Conservation (phyloP, 2,329 filamentous ascomycete species). For the Penicillium sp. region DNA sequence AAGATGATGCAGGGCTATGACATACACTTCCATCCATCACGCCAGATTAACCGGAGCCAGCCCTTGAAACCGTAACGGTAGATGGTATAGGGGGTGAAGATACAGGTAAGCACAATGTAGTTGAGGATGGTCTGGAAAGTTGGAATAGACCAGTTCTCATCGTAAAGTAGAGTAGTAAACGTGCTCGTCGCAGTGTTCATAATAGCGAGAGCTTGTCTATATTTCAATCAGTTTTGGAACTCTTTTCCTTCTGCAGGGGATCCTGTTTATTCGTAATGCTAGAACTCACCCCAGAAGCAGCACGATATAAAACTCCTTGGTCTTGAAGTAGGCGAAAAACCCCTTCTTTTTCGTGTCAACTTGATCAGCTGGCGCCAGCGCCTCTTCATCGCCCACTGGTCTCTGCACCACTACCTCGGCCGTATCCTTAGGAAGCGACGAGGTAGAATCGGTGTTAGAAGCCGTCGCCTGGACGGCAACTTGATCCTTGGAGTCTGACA, state of each 20-base stretch:
- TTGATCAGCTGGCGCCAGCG: constrained; percentile 33
- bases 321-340: constrained; percentile 71
- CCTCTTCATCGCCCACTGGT: constrained; percentile 14
- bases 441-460: constrained; percentile 5
- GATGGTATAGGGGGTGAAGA: constrained; percentile 80
- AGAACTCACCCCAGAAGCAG: constrained; percentile 66
- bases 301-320: constrained; percentile 84
- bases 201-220: constrained; percentile 75
- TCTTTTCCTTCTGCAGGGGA: background rate
- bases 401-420: constrained; percentile 15
- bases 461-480: constrained; percentile 23
- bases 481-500: constrained; percentile 30
- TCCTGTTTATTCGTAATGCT: constrained; percentile 1
- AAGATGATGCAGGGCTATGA: background rate
- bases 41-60: constrained; percentile 64
- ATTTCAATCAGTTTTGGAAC: background rate
- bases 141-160: constrained; percentile 74
- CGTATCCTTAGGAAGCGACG: constrained; percentile 21
- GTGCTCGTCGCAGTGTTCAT: constrained; percentile 94
- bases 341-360: constrained; percentile 48
- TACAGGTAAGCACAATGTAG: constrained; percentile 77
- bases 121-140: constrained; percentile 97
- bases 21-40: constrained; percentile 81
- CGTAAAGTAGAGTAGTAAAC: constrained; percentile 73
- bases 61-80: constrained; percentile 75